Base-by-base conservation (phyloP, 2,329 filamentous ascomycete genomes). In the Fusarium sp. region DNA sequence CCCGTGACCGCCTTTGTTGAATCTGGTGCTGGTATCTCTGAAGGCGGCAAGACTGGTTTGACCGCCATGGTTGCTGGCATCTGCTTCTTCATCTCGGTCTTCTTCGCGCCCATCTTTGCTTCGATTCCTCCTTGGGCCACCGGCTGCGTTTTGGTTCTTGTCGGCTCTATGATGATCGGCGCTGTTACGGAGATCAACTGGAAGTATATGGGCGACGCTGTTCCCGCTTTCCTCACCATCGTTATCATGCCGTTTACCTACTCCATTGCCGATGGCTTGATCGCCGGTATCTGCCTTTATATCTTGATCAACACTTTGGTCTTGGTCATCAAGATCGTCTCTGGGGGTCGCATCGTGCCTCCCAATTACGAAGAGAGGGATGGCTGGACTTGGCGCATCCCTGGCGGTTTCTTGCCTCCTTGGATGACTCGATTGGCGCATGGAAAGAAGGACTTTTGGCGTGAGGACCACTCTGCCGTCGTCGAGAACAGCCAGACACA, bases 71-170 rank as follows among this genome's bases (percentile, higher is more conserved):
- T 86, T 14, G 88, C 91, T 0, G 92, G 92, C 6, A 53, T 96
- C 45, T 93, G 89, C 77, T 96, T 96, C 80, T 89, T 96, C 78
- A 86, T 96, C 72, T 86, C 90, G 53, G 84, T 96, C 59, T 96
- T 96, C 81, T 96, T 96, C 72, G 92, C 92, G 0, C 92, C 92
- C 0, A 94, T 96, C 53, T 96, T 96, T 71, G 92, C 92, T 9
- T 93, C 90, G 0, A 95, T 96, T 54, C 92, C 92, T 5, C 88
- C 92, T 0, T 96, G 91, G 91, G 92, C 92, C 3, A 96, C 92
- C 0, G 92, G 92, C 43, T 93, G 90, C 72, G 93, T 93, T n/a
- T 83, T 96, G 23, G 83, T 96, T 66, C 86, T 96, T 35, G 91
- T 96, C 50, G 92, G 92, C n/a, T 88, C 88, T 17, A 89, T 96